Evolutionary conservation across 2,329 filamentous ascomycete genomes (phyloP), one percentile per base, ranked within the genome.

Genomic region (Zelopaecilomyces penicillatus): DNA sequence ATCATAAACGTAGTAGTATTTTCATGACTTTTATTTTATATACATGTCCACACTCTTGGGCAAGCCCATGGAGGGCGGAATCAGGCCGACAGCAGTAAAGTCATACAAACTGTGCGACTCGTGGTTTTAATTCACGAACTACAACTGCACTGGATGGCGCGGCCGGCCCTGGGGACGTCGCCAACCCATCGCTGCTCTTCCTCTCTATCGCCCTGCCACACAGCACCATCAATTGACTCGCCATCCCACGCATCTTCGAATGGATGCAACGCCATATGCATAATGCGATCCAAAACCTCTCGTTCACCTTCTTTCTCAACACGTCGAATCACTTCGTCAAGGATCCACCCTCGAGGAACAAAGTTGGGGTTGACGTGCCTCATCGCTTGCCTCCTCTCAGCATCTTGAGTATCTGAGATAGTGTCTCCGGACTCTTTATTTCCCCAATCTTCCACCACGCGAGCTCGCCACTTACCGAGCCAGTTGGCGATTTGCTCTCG

Each of bases 131-230:
- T 34, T 49, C 71, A 95, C 27, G 91, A 96, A 62, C 88, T 95
- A 66, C 93, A 98, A 61, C 87, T 95, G 64, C 93, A 97, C 70
- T 96, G 91, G 78, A 95, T 81, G 31, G 85, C 86, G 53, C 87
- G 78, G 65, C 82, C 80, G 38, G 74, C 74, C 60, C 76, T 80
- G 0, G 91, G 91, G 44, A 95, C 87, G 65, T 96, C 89, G 2
- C 86, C 84, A 54, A 83, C 87, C 71, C 87, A 95, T 50, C 90
- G 74, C 54, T 82, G 74, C 63, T 95, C 91, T 60, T 95, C 87
- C 11, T 80, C 78, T 42, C 67, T 69, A 51, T 93, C 71, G 45
- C 79, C 76, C 46, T 70, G 53, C 70, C 76, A 71, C 51, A 66
- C 65, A 55, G 73, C 57, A 38, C 70, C 65, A 3, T 75, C 65